Evolutionary conservation across 352 stramenopile species (phyloP).

Genomic region (Thalassiosira delicatula): DNA sequence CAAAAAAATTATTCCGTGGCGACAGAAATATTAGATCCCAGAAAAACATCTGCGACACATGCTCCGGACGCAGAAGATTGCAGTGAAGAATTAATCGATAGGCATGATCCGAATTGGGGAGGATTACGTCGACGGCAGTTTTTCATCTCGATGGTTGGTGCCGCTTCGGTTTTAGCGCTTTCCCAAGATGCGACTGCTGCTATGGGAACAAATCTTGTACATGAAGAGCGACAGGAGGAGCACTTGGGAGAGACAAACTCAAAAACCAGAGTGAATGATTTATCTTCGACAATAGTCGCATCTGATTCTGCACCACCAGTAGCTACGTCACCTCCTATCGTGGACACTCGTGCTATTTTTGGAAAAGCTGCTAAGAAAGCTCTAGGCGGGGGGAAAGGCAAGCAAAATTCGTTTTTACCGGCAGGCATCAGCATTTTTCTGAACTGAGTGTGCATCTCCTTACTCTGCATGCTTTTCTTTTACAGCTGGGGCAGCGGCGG

Average conservation of each 20-base stretch:
- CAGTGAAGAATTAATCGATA: not conserved
- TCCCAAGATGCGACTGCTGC: constrained; percentile 35
- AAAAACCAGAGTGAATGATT: not conserved
- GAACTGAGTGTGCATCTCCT: too few species aligned
- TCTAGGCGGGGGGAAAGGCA: constrained; percentile 66
- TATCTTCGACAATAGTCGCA: constrained; percentile 4
- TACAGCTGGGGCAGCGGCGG: constrained; percentile 75
- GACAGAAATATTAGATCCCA: constrained; percentile 1
- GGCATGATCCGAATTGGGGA: not conserved
- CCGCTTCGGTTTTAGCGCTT: constrained; percentile 42
- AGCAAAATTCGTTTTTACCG: not conserved
- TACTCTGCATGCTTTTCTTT: not conserved
- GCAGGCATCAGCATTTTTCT: too few species aligned
- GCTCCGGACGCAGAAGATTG: not conserved
- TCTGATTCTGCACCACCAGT: not conserved
- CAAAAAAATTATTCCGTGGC: not conserved
- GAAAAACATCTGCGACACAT: not conserved
- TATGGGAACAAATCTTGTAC: not conserved
- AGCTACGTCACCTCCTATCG: not conserved
- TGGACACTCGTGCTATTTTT: constrained; percentile 53
- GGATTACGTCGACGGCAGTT: constrained; percentile 44
- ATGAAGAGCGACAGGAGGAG: too few species aligned
- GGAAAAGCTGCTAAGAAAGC: constrained; percentile 78
- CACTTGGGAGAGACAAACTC: constrained; percentile 1
- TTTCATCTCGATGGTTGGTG: constrained; percentile 47